These are phyloP conservation scores for Spergularia bocconei DNA, from an alignment of 148 eudicot genomes.

Conservation along the genomic window DNA sequence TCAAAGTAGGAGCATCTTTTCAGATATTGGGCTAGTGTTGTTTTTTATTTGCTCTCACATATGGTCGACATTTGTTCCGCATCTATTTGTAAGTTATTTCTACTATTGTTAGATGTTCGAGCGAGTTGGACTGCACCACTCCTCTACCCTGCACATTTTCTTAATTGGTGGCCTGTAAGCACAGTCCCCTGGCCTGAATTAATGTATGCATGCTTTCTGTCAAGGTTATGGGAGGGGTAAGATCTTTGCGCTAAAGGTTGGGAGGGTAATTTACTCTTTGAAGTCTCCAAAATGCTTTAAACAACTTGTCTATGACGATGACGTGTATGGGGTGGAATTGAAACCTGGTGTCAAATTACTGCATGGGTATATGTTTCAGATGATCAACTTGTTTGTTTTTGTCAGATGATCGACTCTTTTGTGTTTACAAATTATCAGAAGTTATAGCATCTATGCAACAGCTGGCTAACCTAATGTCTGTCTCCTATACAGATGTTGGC, in stretches of 20 bases:
- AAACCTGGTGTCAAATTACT: background rate
- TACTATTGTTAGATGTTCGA: background rate
- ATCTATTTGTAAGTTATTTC: background rate
- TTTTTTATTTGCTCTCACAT: no score
- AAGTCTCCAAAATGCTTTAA: background rate
- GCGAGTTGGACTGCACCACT: no score
- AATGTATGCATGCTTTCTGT: no score
- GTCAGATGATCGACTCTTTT: background rate
- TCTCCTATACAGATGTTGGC: conserved; percentile 77
- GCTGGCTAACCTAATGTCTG: conserved; percentile 1
- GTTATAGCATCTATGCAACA: background rate
- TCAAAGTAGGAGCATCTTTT: background rate
- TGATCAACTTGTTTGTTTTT: no score
- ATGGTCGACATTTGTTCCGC: background rate
- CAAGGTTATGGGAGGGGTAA: no score
- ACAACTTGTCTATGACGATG: background rate
- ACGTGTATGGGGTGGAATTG: background rate
- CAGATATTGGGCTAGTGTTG: no score
- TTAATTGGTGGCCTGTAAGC: no score
- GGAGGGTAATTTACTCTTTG: no score
- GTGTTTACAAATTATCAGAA: background rate
- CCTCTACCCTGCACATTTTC: no score
- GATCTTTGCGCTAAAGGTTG: no score
- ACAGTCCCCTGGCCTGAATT: no score
- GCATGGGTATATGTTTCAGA: no score